Conservation (phyloP, 257 asterid species). For the Jacaranda mimosifolia region DNA sequence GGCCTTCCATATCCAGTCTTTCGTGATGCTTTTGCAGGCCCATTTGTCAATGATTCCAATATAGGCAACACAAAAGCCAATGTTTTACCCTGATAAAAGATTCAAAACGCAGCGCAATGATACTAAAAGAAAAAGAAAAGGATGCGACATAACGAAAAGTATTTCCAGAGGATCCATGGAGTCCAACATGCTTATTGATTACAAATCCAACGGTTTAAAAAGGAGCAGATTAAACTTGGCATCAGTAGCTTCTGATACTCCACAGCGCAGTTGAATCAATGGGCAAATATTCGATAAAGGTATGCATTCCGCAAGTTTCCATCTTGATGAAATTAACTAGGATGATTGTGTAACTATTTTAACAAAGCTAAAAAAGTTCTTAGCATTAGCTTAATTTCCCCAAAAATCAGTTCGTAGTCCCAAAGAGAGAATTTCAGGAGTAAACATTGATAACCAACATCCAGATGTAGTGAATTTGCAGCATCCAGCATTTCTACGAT, state of each 20-base stretch:
- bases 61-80: conserved; percentile 95
- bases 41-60: conserved; percentile 83
- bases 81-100: conserved; percentile 78
- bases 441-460: neutral
- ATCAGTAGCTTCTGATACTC: neutral
- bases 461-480: neutral
- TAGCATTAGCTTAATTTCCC: neutral
- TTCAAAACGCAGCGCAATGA: neutral
- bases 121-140: neutral
- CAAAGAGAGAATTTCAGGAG: neutral
- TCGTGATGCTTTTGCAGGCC: conserved; percentile 61
- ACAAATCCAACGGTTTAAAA: neutral
- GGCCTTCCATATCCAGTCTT: conserved; percentile 83
- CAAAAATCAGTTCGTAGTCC: neutral
- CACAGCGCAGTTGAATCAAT: no score
- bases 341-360: neutral
- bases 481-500: neutral
- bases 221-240: neutral
- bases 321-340: neutral
- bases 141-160: neutral
- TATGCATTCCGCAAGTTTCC: neutral
- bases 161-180: neutral
- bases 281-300: no score
- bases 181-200: neutral
- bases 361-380: neutral